A percentile compares a stretch with the other conserved stretches of the same genome.
Conservation (phyloP, 805 yeast species). For the Sugiyamaella valdiviana region DNA sequence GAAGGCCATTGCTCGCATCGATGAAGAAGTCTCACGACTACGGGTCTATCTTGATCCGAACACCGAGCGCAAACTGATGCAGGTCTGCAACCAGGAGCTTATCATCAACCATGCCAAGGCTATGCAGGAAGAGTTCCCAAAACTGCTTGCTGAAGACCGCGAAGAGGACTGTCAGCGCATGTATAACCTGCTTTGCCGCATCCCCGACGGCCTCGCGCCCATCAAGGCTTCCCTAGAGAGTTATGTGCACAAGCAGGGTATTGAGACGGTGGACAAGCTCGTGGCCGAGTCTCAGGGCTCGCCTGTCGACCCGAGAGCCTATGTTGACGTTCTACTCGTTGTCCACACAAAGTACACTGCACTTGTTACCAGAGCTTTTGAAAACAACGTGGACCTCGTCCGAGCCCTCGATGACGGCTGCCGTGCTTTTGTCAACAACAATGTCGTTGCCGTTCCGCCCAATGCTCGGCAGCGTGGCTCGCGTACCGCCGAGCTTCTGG, state of each 20-base stretch:
- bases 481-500: conserved; percentile 87
- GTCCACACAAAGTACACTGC: conserved; percentile 63
- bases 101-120: conserved; percentile 71
- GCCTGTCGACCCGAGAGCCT: conserved; percentile 63
- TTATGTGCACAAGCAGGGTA: conserved; percentile 64
- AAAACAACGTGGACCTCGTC: conserved; percentile 67
- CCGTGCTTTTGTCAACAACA: conserved; percentile 72
- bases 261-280: conserved; percentile 53
- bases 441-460: conserved; percentile 59
- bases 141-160: conserved; percentile 67
- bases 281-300: conserved; percentile 32
- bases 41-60: conserved; percentile 78
- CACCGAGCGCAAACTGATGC: conserved; percentile 70
- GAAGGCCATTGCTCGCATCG: conserved; percentile 74
- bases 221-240: conserved; percentile 65
- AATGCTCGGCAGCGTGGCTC: conserved; percentile 36
- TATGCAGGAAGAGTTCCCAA: conserved; percentile 69
- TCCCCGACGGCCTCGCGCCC: conserved; percentile 72
- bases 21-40: conserved; percentile 76
- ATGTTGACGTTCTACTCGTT: conserved; percentile 67
- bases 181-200: conserved; percentile 68
- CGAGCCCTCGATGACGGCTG: conserved; percentile 89
- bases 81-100: conserved; percentile 65
- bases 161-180: conserved; percentile 69
- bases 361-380: conserved; percentile 62